Percentiles rank a stretch among this genome's conserved stretches.
Conservation (phyloP, 2,329 filamentous ascomycete genomes). For the Colletotrichum chlorophyti region DNA sequence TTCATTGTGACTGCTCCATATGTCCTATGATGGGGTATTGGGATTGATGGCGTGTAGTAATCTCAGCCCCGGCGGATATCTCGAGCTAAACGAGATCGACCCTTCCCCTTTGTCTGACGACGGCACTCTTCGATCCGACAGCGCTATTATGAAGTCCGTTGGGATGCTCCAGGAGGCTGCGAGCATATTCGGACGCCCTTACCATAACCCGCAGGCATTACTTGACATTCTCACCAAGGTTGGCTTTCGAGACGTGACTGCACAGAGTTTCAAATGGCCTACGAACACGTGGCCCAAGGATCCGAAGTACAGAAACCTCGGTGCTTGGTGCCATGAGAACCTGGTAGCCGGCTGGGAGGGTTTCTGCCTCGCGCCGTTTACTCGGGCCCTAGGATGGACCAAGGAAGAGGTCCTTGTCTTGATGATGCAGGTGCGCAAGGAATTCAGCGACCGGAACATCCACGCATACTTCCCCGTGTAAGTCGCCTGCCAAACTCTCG, state of each 20-base stretch:
- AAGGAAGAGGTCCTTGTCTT: conserved; percentile 32
- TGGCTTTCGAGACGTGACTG: conserved; percentile 56
- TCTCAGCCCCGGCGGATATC: conserved; percentile 50
- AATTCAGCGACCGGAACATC: conserved; percentile 32
- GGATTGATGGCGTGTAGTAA: conserved; percentile 16
- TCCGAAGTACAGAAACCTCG: conserved; percentile 53
- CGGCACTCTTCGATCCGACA: conserved; percentile 36
- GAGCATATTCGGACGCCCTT: conserved; percentile 35
- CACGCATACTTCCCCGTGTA: conserved; percentile 30
- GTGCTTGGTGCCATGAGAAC: conserved; percentile 29
- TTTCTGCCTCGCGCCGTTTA: conserved; percentile 35
- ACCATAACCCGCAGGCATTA: conserved; percentile 35
- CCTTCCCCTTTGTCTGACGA: conserved; percentile 48
- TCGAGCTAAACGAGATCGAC: conserved; percentile 50
- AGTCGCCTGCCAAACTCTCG: not conserved
- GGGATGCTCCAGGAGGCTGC: not conserved
- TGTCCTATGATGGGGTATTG: no score
- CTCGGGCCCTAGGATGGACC: conserved; percentile 33
- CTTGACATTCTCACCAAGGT: conserved; percentile 48
- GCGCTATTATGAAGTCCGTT: not conserved
- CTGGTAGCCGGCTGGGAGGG: conserved; percentile 32
- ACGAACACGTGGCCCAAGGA: conserved; percentile 55
- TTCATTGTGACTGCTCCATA: no score
- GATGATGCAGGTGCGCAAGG: conserved; percentile 33
- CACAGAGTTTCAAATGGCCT: conserved; percentile 52